Base-by-base conservation (phyloP, 805 yeast species). In the Metschnikowia anglica region DNA sequence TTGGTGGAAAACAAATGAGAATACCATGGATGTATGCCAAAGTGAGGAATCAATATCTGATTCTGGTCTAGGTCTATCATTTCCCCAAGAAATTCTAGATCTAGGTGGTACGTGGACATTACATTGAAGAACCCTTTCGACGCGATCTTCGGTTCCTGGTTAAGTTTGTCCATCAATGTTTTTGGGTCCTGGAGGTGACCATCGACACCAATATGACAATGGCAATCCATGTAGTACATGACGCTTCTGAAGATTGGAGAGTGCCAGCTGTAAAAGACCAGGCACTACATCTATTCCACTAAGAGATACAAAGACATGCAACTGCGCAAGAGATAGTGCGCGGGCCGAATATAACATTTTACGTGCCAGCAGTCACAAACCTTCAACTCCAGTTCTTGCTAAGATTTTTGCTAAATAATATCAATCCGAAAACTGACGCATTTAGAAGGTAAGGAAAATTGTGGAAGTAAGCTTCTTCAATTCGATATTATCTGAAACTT, bases 1-100 rank as follows among this genome's bases (percentile, higher is more conserved):
- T 47, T 39, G 5, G 62, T 53, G 2, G 76, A 65, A 48, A 79
- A 83, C 15, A 83, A 49, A 59, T 90, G 96, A 2, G 81, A 64
- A 55, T 78, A 90, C 98, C 98, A 91, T 0, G 99, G 99, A 62
- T 91, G 99, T 1, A 88, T 68, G 0, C 98, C 96, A 55, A 78
- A 76, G 29, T 77, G 75, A 0, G 83, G 77, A 7, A 66, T 58
- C 1, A 74, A 47, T 3, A 39, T 31, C 8, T 52, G 44, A 17
- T 41, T 23, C 15, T 35, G 32, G 32, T 46, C 49, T 20, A 56
- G 23, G 15, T 35, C 48, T 3, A 49, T 34, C 16, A 65, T 36
- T 11, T 24, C 28, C 30, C 56, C 61, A 3, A 70, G 43, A 20
- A 60, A 43, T 3, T 51, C 56, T 11, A 70, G 37, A 51, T 71